phyloP scores from a whole-genome alignment of 1,139 yeast genomes.

The Taiozyma sp. region DNA sequence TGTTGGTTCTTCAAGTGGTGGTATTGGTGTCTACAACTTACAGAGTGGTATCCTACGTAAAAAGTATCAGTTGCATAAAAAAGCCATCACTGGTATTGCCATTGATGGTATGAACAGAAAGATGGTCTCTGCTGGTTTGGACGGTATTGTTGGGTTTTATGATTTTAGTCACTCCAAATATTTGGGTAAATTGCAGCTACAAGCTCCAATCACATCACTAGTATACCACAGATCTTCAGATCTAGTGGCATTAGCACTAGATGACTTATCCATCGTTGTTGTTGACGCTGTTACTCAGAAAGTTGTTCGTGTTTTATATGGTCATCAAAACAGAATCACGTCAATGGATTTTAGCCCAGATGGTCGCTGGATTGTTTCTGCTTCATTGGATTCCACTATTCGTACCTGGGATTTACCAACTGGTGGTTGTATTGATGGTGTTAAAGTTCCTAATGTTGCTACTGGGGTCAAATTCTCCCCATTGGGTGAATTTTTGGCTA shows the following conservation, averaged over 20 bases:
- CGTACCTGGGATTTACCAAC: constrained; percentile 98
- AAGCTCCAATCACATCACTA: constrained; percentile 74
- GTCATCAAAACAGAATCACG: constrained; percentile 87
- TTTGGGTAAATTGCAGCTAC: constrained; percentile 62
- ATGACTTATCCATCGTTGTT: constrained; percentile 79
- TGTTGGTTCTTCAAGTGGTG: constrained; percentile 87
- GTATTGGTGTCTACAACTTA: constrained; percentile 82
- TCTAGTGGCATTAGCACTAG: constrained; percentile 78
- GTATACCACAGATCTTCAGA: constrained; percentile 79
- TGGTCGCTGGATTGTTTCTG: constrained; percentile 91
- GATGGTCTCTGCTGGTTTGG: constrained; percentile 84
- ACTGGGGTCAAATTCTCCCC: constrained; percentile 81
- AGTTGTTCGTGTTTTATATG: constrained; percentile 82
- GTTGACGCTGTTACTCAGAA: constrained; percentile 78
- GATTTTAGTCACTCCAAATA: constrained; percentile 71
- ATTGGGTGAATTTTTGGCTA: constrained; percentile 85
- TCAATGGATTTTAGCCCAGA: constrained; percentile 89
- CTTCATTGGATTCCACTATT: constrained; percentile 79
- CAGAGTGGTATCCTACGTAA: constrained; percentile 84
- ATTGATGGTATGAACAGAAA: constrained; percentile 86
- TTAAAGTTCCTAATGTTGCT: constrained; percentile 69
- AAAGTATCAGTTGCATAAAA: constrained; percentile 59
- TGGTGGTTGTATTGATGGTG: constrained; percentile 95
- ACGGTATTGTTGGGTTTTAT: constrained; percentile 85
- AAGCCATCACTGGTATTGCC: constrained; percentile 83